phyloP scores from a whole-genome alignment of 208 protist genomes.

The Trypanosoma lewisi region DNA sequence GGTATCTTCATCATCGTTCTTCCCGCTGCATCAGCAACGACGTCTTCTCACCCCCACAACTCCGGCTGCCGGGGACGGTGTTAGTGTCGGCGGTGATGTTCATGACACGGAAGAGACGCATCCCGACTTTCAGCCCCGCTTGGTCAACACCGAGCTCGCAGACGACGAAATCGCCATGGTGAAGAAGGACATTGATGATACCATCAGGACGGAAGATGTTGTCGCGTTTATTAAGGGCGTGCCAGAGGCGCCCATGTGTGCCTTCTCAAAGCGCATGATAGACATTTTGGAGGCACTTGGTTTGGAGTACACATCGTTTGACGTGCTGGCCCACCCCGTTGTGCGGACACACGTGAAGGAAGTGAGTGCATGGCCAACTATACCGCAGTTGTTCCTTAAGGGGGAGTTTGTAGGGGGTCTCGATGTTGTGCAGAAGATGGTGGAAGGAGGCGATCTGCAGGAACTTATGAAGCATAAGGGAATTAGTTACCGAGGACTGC shows the following conservation, averaged over 20 bases:
- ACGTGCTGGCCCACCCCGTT: constrained; percentile 91
- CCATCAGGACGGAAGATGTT: constrained; percentile 86
- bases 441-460: constrained; percentile 81
- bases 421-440: constrained; percentile 93
- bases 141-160: constrained; percentile 60
- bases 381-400: constrained; percentile 96
- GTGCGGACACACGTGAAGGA: constrained; percentile 94
- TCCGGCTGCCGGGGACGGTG: not conserved
- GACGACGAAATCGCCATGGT: constrained; percentile 83
- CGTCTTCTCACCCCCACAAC: not conserved
- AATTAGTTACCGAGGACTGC: constrained; percentile 68
- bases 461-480: constrained; percentile 78
- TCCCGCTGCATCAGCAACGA: not conserved
- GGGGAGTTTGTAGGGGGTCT: constrained; percentile 95
- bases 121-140: constrained; percentile 83
- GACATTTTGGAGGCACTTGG: constrained; percentile 92
- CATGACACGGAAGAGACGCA: constrained; percentile 77
- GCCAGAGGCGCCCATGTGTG: constrained; percentile 94
- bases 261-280: constrained; percentile 93
- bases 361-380: constrained; percentile 95
- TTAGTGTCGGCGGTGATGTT: constrained; percentile 43
- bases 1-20: not conserved
- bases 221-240: constrained; percentile 97
- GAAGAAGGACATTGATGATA: constrained; percentile 86
- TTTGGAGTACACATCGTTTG: constrained; percentile 90